Evolutionary conservation across 2,329 filamentous ascomycete genomes (phyloP).

Genomic region (Verticillium nubilum): DNA sequence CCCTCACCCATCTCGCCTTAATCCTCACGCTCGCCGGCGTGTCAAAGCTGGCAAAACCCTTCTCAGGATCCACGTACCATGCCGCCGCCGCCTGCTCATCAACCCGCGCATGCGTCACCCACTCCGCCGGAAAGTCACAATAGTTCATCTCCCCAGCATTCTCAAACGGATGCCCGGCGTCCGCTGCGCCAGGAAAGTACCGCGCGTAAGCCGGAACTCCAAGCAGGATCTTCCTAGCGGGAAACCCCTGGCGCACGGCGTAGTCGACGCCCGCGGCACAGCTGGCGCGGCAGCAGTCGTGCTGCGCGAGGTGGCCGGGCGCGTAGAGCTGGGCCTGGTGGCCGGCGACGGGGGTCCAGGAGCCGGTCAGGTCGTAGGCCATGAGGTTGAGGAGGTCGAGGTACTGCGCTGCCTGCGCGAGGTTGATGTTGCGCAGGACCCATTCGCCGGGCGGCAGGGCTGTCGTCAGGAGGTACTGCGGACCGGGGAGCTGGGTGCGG

Average conservation of each 20-base stretch:
- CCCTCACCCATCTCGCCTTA: slow-evolving; percentile 56
- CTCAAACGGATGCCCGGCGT: slow-evolving; percentile 47
- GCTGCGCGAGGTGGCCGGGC: slow-evolving; percentile 19
- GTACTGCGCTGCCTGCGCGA: slow-evolving; percentile 41
- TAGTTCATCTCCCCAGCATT: slow-evolving; percentile 54
- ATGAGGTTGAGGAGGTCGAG: slow-evolving; percentile 63
- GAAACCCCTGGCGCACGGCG: slow-evolving; percentile 46
- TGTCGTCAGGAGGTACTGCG: slow-evolving; percentile 52
- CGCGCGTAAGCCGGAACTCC: slow-evolving; percentile 60
- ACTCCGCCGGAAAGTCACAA: slow-evolving; percentile 51
- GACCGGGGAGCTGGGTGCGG: slow-evolving; percentile 47
- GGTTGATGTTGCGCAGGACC: slow-evolving; percentile 54
- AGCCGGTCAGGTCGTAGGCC: slow-evolving; percentile 63
- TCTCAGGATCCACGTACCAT: slow-evolving; percentile 43
- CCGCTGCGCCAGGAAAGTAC: slow-evolving; percentile 49
- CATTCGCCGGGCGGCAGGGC: slow-evolving; percentile 60
- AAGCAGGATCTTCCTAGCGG: slow-evolving; percentile 52
- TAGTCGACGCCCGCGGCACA: slow-evolving; percentile 52
- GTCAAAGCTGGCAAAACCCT: slow-evolving; percentile 60
- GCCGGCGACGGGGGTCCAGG: slow-evolving; percentile 55
- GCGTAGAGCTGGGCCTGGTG: slow-evolving; percentile 59
- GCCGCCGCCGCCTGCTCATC: slow-evolving; percentile 51
- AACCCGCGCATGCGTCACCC: slow-evolving; percentile 30
- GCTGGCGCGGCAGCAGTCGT: slow-evolving; percentile 5
- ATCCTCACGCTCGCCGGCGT: slow-evolving; percentile 52